Evolutionary conservation across 805 yeast species (phyloP).

Genomic region (Zygosaccharomyces pseudorouxii): DNA sequence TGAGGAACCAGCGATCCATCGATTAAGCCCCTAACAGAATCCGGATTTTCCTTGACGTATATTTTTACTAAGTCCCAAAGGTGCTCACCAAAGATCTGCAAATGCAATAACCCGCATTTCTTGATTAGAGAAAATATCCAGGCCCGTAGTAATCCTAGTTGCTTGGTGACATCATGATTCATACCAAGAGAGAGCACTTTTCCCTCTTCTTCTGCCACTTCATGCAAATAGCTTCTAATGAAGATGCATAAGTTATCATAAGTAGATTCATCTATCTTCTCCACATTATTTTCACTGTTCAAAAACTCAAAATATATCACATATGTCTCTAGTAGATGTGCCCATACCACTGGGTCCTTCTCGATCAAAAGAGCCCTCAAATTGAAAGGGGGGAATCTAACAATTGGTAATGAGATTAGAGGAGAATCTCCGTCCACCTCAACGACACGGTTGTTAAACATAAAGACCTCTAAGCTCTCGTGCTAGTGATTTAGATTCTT

Average conservation of each 20-base stretch:
- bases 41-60: constrained; percentile 44
- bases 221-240: constrained; percentile 53
- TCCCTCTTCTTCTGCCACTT: constrained; percentile 56
- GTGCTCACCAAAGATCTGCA: constrained; percentile 55
- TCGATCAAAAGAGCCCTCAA: constrained; percentile 73
- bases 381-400: constrained; percentile 69
- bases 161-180: constrained; percentile 59
- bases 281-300: constrained; percentile 35
- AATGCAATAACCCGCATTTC: constrained; percentile 48
- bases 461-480: background rate
- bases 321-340: constrained; percentile 62
- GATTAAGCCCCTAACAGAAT: constrained; percentile 47
- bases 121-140: constrained; percentile 50
- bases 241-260: constrained; percentile 56
- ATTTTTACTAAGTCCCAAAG: constrained; percentile 61
- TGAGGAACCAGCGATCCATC: constrained; percentile 43
- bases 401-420: constrained; percentile 47
- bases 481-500: background rate
- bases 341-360: constrained; percentile 82
- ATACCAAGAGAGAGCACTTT: constrained; percentile 66
- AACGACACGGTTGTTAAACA: constrained; percentile 14
- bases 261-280: constrained; percentile 47
- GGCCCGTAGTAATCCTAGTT: constrained; percentile 44
- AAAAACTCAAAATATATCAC: constrained; percentile 49
- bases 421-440: constrained; percentile 23